A percentile compares a stretch with the other conserved stretches of the same genome.
Evolutionary conservation across 139 green algal species (phyloP).

Genomic region (Chlamydomonas eustigma): DNA sequence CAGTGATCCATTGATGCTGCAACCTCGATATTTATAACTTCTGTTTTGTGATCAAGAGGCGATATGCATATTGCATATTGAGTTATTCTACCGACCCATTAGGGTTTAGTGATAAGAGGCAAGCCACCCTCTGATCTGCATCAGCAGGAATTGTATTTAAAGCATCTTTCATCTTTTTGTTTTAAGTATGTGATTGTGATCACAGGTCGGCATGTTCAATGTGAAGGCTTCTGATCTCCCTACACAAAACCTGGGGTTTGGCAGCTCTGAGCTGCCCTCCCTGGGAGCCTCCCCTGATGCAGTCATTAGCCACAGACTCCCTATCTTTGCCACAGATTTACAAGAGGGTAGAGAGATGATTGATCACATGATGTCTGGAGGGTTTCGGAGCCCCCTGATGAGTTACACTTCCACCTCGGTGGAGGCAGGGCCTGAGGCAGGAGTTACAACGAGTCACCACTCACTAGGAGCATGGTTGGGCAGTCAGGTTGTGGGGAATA

Average conservation of each 20-base stretch:
- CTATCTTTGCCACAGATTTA: background rate
- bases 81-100: background rate
- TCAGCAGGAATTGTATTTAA: too few species aligned
- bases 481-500: background rate
- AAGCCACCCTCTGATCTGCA: too few species aligned
- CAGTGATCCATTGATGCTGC: background rate
- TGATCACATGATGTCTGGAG: background rate
- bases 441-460: too few species aligned
- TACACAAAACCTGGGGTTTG: slow-evolving; percentile 27
- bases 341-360: background rate
- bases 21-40: background rate
- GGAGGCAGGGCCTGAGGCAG: background rate
- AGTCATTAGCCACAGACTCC: slow-evolving; percentile 32
- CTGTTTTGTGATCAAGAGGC: background rate
- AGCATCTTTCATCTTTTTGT: too few species aligned
- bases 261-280: slow-evolving; percentile 32
- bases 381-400: background rate
- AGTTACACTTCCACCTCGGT: background rate
- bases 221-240: slow-evolving; percentile 20
- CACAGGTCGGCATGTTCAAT: slow-evolving; percentile 28
- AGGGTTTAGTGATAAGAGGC: background rate
- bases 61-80: too few species aligned
- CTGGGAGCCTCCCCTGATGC: slow-evolving; percentile 63
- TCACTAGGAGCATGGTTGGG: background rate
- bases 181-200: too few species aligned